Base-by-base conservation (phyloP, 371 early-diverging fungal genomes). In the Capniomyces stellatus region DNA sequence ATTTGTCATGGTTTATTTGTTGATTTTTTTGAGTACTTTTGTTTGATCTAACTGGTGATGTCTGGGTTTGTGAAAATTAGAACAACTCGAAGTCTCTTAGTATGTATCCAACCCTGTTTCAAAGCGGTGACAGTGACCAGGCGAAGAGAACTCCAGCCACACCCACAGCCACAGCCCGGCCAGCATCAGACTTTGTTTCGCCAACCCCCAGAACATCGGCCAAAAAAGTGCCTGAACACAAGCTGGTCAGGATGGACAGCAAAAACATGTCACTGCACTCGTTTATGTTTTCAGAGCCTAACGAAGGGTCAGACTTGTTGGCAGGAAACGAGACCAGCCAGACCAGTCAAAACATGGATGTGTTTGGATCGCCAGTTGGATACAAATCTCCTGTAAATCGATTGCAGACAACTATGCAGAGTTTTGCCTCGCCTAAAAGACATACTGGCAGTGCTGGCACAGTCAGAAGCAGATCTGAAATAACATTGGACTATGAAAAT, bases 11-110 rank as follows among this genome's bases (percentile, higher is more conserved):
- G n/a, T n/a, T n/a, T n/a, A n/a, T n/a, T n/a, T n/a, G n/a, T n/a
- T n/a, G n/a, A n/a, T n/a, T n/a, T n/a, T n/a, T n/a, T n/a, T n/a
- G n/a, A n/a, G n/a, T n/a, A n/a, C n/a, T n/a, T n/a, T n/a, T n/a
- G n/a, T n/a, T n/a, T 15, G 69, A 73, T 15, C 79, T 75, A 58
- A 60, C 72, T 28, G 69, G 77, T 0, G 81, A 80, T 61, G 46
- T 63, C 15, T 58, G 64, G 1, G 54, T 70, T 30, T 55, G 51
- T 15, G 48, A 55, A 24, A 59, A 62, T 13, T 6, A 27, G 13
- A 52, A 40, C 25, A 24, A 24, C 24, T 21, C 42, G 28, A 18
- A 22, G 2, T 29, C 49, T 12, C 39, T n/a, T 22, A 40, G 28
- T 2, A 49, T 29, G 23, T 29, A 43, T 4, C 42, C 60, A 1